Evolutionary conservation across 257 asterid genomes (phyloP), one percentile per base, ranked within the genome.

Genomic region (Echites panduratus): DNA sequence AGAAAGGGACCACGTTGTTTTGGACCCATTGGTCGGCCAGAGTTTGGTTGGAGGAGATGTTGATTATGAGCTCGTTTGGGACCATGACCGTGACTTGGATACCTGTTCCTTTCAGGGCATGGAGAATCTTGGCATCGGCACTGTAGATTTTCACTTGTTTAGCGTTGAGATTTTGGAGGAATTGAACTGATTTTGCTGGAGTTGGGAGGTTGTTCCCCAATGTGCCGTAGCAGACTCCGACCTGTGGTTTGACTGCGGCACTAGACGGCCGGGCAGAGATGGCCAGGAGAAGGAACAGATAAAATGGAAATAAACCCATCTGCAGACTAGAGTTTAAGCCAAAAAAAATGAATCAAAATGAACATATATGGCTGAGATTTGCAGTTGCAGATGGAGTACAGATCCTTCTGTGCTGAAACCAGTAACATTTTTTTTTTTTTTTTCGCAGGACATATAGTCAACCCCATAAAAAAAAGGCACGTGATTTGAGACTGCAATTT

Each of bases 41-140:
- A 1, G 87, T 74, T 45, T 86, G 88, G 76, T 82, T 79, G 8
- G 85, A 66, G 3, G 95, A 89, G 3, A 92, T 68, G 64, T 40
- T 9, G 45, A 87, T 75, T 49, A 92, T 79, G 6, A 76, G 80
- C n/a, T 88, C 87, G 49, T 89, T 88, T 43, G 86, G 75, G 70
- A 92, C 84, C 91, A 85, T 89, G 66, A 92, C 79, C 3, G 88
- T 66, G 70, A 91, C 91, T 17, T 54, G 80, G 66, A 89, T 63
- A 13, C 80, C 71, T 2, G 89, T 89, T 2, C 89, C 92, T 0
- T 88, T 83, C 40, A 92, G 70, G 65, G 88, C 87, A 75, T 78
- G 84, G 0, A 92, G 87, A 66, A 86, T 83, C 19, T 83, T 85
- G 5, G 88, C 83, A 65, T 89, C 73, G 7, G 95, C 81, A 57